Conservation (phyloP, 371 early-diverging fungal genomes). For the Mortierella sp. region DNA sequence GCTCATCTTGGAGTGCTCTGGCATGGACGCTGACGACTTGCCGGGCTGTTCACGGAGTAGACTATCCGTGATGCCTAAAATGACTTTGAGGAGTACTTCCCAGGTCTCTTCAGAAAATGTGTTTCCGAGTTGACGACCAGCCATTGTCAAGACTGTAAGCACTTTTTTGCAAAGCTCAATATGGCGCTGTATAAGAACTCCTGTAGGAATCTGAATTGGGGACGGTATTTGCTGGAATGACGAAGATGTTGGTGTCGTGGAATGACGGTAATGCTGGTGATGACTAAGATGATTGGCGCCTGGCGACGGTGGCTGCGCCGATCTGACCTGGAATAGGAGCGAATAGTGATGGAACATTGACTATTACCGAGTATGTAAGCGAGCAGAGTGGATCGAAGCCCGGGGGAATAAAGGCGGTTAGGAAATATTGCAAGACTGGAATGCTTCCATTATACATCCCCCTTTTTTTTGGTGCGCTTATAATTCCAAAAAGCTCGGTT, state of each 20-base stretch:
- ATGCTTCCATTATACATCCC: not conserved
- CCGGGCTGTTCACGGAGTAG: slow-evolving; percentile 66
- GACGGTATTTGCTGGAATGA: slow-evolving; percentile 10
- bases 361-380: slow-evolving; percentile 51
- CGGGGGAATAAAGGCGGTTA: not conserved
- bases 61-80: slow-evolving; percentile 79
- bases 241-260: slow-evolving; percentile 22
- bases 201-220: slow-evolving; percentile 51
- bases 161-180: slow-evolving; percentile 83
- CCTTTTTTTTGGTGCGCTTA: not conserved
- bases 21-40: slow-evolving; percentile 26
- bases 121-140: slow-evolving; percentile 69
- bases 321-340: slow-evolving; percentile 73
- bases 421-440: not conserved
- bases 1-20: slow-evolving; percentile 72
- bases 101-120: slow-evolving; percentile 78
- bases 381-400: too few species aligned
- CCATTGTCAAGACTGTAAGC: slow-evolving; percentile 72
- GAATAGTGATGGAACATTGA: slow-evolving; percentile 83
- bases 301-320: slow-evolving; percentile 42
- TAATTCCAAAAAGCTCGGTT: not conserved
- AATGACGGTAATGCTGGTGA: slow-evolving; percentile 41
- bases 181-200: slow-evolving; percentile 66
- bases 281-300: slow-evolving; percentile 18
- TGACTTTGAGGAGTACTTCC: slow-evolving; percentile 80